Evolutionary conservation across 257 asterid genomes (phyloP).

Genomic region (Gentiana dahurica): DNA sequence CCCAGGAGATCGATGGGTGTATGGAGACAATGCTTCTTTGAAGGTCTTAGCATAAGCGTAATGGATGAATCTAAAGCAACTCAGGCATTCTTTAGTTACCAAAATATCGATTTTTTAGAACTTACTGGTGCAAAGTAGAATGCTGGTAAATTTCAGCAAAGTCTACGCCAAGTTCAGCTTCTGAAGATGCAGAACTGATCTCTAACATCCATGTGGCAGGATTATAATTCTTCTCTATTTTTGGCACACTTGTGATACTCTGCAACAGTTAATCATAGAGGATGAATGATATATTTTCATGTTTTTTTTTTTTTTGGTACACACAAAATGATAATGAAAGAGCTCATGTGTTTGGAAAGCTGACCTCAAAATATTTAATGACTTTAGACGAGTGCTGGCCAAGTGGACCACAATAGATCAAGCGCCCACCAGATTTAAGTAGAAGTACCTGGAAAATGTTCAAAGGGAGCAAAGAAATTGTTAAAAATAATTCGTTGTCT

Average conservation of each 20-base stretch:
- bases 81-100: no score
- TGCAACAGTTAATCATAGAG: constrained; percentile 5
- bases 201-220: constrained; percentile 71
- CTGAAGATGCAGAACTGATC: constrained; percentile 48
- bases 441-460: constrained; percentile 29
- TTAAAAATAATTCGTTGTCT: neutral
- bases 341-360: neutral
- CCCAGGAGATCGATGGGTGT: no score
- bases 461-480: neutral
- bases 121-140: constrained; percentile 41
- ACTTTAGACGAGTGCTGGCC: constrained; percentile 37
- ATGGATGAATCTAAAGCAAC: no score
- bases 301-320: neutral
- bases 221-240: constrained; percentile 35
- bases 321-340: neutral
- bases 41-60: no score
- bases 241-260: constrained; percentile 39
- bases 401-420: constrained; percentile 43
- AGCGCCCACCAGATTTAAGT: constrained; percentile 37
- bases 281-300: neutral
- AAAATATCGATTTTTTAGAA: neutral
- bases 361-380: constrained; percentile 49
- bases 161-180: constrained; percentile 44
- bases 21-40: no score
- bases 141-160: constrained; percentile 42